phyloP scores from a whole-genome alignment of 768 basidiomycete species.

The Leccinum fibrillosum region DNA sequence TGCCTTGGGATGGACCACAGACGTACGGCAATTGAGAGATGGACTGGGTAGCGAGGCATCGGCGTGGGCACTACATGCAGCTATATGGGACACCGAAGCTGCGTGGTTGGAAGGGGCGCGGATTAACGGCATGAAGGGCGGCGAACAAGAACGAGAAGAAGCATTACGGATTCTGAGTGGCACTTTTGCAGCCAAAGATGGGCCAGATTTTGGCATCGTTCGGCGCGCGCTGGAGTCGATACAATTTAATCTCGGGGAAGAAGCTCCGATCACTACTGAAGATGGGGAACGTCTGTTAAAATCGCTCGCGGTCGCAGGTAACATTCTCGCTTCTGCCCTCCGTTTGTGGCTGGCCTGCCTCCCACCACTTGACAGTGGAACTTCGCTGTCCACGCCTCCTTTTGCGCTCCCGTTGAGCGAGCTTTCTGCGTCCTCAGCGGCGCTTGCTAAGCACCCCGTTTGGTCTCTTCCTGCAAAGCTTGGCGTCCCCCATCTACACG shows the following conservation, averaged over 20 bases:
- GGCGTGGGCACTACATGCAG: constrained; percentile 30
- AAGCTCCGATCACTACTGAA: neutral
- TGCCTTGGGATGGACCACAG: constrained; percentile 73
- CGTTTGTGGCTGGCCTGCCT: constrained; percentile 66
- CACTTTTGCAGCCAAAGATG: constrained; percentile 37
- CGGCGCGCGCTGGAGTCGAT: constrained; percentile 34
- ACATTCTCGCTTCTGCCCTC: constrained; percentile 44
- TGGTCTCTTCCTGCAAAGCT: constrained; percentile 38
- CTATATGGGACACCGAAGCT: constrained; percentile 40
- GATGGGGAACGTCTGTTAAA: constrained; percentile 16
- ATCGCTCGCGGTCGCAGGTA: constrained; percentile 34
- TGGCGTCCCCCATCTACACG: constrained; percentile 4
- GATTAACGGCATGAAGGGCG: constrained; percentile 66
- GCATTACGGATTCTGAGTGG: constrained; percentile 32
- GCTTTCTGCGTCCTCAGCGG: constrained; percentile 52
- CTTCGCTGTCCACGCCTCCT: constrained; percentile 46
- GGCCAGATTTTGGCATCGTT: constrained; percentile 37
- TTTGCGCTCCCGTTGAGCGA: constrained; percentile 58
- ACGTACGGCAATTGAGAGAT: constrained; percentile 42
- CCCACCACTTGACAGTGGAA: constrained; percentile 38
- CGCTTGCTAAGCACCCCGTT: constrained; percentile 46
- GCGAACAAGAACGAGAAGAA: constrained; percentile 56
- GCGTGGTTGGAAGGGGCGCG: constrained; percentile 77
- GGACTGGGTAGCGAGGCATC: constrained; percentile 30
- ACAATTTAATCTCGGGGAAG: constrained; percentile 23